Conservation (phyloP, 768 basidiomycete genomes). For the Suillus variegatus region DNA sequence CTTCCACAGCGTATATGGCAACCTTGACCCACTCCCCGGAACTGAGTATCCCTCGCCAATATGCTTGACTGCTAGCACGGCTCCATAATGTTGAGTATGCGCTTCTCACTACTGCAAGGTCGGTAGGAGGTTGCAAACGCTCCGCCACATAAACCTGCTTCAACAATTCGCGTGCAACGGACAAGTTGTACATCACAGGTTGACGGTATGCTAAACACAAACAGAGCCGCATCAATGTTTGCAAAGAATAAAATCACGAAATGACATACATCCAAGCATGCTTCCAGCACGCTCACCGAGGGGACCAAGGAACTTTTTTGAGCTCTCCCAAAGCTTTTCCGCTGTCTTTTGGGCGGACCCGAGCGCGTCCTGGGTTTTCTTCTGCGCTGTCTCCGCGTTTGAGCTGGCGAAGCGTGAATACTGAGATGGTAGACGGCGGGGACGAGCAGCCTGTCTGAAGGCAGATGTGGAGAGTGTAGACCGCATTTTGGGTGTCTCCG, state of each 20-base stretch:
- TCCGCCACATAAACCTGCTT: slow-evolving; percentile 78
- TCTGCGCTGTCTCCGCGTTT: slow-evolving; percentile 51
- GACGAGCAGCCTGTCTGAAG: slow-evolving; percentile 25
- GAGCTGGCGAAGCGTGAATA: slow-evolving; percentile 44
- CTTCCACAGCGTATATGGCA: slow-evolving; percentile 79
- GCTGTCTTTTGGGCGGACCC: slow-evolving; percentile 58
- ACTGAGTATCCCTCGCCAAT: slow-evolving; percentile 59
- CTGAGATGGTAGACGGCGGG: slow-evolving; percentile 14
- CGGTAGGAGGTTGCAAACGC: slow-evolving; percentile 60
- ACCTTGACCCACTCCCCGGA: slow-evolving; percentile 70
- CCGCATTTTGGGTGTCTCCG: slow-evolving; percentile 21
- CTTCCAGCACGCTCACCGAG: slow-evolving; percentile 55
- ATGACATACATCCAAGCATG: slow-evolving; percentile 53
- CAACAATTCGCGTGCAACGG: slow-evolving; percentile 72
- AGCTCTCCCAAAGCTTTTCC: slow-evolving; percentile 51
- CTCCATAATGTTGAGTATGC: slow-evolving; percentile 69
- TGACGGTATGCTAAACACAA: slow-evolving; percentile 62
- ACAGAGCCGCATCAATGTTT: neutral
- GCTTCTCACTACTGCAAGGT: slow-evolving; percentile 49
- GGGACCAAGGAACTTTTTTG: slow-evolving; percentile 49
- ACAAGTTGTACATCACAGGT: slow-evolving; percentile 76
- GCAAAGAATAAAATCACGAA: neutral
- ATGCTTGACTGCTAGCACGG: slow-evolving; percentile 55
- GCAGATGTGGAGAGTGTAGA: slow-evolving; percentile 25
- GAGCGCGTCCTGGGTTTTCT: slow-evolving; percentile 72